Evolutionary conservation across 805 yeast genomes (phyloP).

Genomic region (Candida khao-thaluensis): DNA sequence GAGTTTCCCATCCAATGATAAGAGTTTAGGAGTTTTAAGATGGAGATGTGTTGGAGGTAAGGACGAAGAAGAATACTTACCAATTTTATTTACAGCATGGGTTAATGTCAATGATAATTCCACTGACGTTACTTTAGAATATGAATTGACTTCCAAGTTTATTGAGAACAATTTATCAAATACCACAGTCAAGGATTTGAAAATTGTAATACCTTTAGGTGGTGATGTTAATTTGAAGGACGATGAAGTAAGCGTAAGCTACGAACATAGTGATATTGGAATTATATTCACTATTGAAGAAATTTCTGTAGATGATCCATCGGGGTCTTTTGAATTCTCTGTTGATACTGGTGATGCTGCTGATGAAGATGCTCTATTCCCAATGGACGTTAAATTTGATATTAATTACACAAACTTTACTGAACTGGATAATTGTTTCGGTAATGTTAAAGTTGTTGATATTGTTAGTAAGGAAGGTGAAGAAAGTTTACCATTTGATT

Average conservation of each 20-base stretch:
- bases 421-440: conserved; percentile 50
- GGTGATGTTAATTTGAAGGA: conserved; percentile 50
- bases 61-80: conserved; percentile 57
- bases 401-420: conserved; percentile 43
- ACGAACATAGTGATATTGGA: conserved; percentile 66
- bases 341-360: conserved; percentile 71
- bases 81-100: conserved; percentile 84
- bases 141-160: conserved; percentile 59
- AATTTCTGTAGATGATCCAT: conserved; percentile 50
- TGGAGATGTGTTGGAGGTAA: conserved; percentile 77
- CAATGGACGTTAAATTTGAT: conserved; percentile 70
- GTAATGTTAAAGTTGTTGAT: conserved; percentile 62
- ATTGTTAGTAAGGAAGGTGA: conserved; percentile 55
- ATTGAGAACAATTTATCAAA: conserved; percentile 17
- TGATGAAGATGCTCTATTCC: conserved; percentile 84
- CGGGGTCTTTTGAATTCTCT: conserved; percentile 75
- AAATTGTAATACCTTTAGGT: conserved; percentile 65
- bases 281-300: conserved; percentile 61
- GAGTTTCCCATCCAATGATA: conserved; percentile 89
- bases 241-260: conserved; percentile 47
- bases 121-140: conserved; percentile 82
- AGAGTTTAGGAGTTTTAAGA: conserved; percentile 85
- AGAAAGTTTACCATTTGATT: conserved; percentile 66
- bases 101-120: conserved; percentile 58
- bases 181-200: conserved; percentile 45